Evolutionary conservation across 805 yeast species (phyloP).

Genomic region (Candida namnaoensis): DNA sequence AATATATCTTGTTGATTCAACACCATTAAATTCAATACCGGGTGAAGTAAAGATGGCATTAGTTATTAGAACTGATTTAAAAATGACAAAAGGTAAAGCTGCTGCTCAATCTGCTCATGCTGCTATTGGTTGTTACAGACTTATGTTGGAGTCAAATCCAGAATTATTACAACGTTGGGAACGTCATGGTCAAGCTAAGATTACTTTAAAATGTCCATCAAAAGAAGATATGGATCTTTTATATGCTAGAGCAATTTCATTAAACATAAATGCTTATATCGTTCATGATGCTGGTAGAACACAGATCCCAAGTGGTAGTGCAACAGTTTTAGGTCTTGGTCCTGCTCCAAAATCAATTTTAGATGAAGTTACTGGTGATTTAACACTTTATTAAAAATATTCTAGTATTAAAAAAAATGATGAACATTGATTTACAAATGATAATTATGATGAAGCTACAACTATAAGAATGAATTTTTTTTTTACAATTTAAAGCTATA

Average conservation of each 20-base stretch:
- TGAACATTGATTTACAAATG: no score
- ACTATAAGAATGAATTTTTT: no score
- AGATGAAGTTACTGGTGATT: slow-evolving; percentile 73
- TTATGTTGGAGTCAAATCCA: slow-evolving; percentile 54
- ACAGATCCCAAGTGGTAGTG: slow-evolving; percentile 92
- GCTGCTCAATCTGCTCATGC: slow-evolving; percentile 99
- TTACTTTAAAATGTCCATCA: slow-evolving; percentile 67
- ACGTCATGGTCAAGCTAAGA: slow-evolving; percentile 84
- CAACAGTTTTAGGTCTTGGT: slow-evolving; percentile 94
- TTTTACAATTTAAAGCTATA: no score
- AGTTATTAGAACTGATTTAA: slow-evolving; percentile 79
- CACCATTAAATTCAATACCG: slow-evolving; percentile 51
- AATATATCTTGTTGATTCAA: slow-evolving; percentile 51
- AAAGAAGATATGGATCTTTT: slow-evolving; percentile 65
- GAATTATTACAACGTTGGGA: slow-evolving; percentile 70
- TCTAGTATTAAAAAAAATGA: no score
- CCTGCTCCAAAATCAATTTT: slow-evolving; percentile 85
- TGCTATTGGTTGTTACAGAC: slow-evolving; percentile 80
- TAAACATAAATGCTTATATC: slow-evolving; percentile 70
- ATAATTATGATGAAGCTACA: no score
- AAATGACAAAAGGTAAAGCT: slow-evolving; percentile 90
- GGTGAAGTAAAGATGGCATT: slow-evolving; percentile 86
- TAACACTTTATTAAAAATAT: slow-evolving; percentile 53
- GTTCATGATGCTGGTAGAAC: slow-evolving; percentile 97
- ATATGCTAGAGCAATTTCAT: slow-evolving; percentile 71